Evolutionary conservation across 345 rosid genomes (phyloP).

Genomic region (Eucalyptus tenuipes): DNA sequence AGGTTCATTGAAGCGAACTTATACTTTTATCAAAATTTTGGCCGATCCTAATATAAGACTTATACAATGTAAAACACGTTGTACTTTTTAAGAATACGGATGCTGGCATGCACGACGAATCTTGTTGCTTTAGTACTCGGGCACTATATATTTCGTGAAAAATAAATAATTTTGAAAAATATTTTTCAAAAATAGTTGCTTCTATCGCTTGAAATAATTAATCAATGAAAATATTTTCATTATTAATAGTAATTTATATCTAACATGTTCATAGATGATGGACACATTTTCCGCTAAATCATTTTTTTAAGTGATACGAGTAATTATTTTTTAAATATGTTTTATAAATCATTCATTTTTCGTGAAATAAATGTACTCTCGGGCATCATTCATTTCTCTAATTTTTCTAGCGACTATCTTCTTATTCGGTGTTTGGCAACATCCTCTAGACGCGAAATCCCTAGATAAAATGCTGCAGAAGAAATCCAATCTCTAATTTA

Average conservation of each 20-base stretch:
- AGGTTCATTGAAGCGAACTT: not conserved
- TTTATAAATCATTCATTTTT: not conserved
- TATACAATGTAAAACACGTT: not conserved
- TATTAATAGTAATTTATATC: not conserved
- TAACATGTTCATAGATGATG: not conserved
- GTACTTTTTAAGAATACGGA: not conserved
- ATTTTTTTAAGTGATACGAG: not conserved
- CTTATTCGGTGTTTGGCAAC: too few species aligned
- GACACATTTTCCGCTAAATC: fast-evolving
- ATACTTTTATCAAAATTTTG: not conserved
- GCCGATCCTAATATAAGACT: not conserved
- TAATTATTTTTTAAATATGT: not conserved
- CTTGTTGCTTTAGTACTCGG: not conserved
- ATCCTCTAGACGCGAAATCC: too few species aligned
- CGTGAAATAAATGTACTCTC: fast-evolving
- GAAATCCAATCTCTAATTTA: too few species aligned
- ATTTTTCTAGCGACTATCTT: not conserved
- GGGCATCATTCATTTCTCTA: not conserved
- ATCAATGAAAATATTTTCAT: not conserved
- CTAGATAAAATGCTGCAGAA: too few species aligned
- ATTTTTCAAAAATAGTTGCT: fast-evolving
- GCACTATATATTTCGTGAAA: not conserved
- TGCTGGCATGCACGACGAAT: not conserved
- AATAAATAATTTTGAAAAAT: fast-evolving
- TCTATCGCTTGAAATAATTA: not conserved